These are phyloP conservation scores for Populus nigra DNA, from an alignment of 345 rosid genomes.

Conservation along the genomic window DNA sequence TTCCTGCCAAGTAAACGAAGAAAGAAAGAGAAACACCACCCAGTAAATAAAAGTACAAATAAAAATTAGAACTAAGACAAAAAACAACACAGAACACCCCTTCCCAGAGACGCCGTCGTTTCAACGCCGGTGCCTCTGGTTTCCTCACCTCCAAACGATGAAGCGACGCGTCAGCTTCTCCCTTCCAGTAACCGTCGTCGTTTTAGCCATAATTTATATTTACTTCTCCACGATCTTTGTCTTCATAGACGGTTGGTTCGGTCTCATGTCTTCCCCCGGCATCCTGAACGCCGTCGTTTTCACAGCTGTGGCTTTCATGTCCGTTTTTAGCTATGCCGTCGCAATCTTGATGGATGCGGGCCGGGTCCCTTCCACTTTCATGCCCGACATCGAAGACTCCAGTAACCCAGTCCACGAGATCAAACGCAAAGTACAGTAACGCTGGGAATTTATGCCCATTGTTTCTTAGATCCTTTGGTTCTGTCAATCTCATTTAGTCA, in stretches of 20 bases:
- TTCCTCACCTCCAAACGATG: slow-evolving; percentile 33
- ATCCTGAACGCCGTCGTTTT: slow-evolving; percentile 66
- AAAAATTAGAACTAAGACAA: neutral
- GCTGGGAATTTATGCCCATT: neutral
- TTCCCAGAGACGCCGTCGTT: slow-evolving; percentile 66
- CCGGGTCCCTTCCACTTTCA: slow-evolving; percentile 62
- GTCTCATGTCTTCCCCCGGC: slow-evolving; percentile 77
- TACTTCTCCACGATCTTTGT: slow-evolving; percentile 72
- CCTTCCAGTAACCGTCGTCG: slow-evolving; percentile 62
- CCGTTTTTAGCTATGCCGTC: slow-evolving; percentile 50
- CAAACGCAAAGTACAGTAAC: slow-evolving; percentile 72
- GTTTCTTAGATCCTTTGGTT: neutral
- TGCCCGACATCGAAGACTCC: slow-evolving; percentile 77
- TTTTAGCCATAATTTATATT: slow-evolving; percentile 57
- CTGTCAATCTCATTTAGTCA: neutral
- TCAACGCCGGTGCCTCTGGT: slow-evolving; percentile 64
- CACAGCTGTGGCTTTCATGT: slow-evolving; percentile 68
- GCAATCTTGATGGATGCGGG: slow-evolving; percentile 83
- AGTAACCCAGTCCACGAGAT: slow-evolving; percentile 70
- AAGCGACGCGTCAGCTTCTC: slow-evolving; percentile 55
- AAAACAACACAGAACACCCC: neutral
- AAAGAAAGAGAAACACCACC: too few relatives aligned
- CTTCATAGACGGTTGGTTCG: slow-evolving; percentile 86
- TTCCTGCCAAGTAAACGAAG: neutral
- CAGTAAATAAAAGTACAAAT: neutral